Base-by-base conservation (phyloP, 108 stramenopile species). In the Pseudonitzschia multiseries region DNA sequence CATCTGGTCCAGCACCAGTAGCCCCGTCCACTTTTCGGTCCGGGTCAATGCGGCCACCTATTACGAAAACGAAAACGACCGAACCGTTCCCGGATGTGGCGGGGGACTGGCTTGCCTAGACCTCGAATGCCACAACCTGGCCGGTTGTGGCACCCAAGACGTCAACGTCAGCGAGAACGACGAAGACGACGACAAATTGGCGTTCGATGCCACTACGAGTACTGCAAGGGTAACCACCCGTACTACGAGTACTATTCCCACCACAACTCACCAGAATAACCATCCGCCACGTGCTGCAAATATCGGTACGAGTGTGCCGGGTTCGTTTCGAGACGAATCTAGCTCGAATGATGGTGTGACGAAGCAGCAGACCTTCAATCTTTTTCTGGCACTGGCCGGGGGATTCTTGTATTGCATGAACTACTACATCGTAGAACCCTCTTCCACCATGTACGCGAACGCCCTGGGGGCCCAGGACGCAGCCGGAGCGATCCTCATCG, bases 351-450 rank as follows among this genome's bases (percentile, higher is more conserved):
- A 26, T 65, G 40, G 24, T 18, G 64, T 65, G 17, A 40, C 66
- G 14, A 26, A 18, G 43, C 66, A 67, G 48, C 66, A 67, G 3
- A 26, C n/a, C 12, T 67, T 67, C 44, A 67, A 67, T 32, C 42
- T 92, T 52, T 50, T 79, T 57, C 65, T 97, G 73, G 91, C 88
- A 56, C 79, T 97, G 31, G 73, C 86, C 17, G 83, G 88, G 0
- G 87, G 83, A 24, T 93, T 97, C 68, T 75, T 96, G 33, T 97
- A 94, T 80, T 90, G 91, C 83, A 89, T 86, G 85, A 95, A 95
- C 78, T 93, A 97, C 71, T 95, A 97, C 86, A 93, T 97, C 65
- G 92, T 95, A 33, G 92, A 92, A 61, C 96, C 96, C 21, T 87
- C 85, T 14, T 83, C 83, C 72, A 89, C 86, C 24, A 82, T 86